Evolutionary conservation across 495 filamentous ascomycete genomes (phyloP).

Genomic region (Cercophora samala): DNA sequence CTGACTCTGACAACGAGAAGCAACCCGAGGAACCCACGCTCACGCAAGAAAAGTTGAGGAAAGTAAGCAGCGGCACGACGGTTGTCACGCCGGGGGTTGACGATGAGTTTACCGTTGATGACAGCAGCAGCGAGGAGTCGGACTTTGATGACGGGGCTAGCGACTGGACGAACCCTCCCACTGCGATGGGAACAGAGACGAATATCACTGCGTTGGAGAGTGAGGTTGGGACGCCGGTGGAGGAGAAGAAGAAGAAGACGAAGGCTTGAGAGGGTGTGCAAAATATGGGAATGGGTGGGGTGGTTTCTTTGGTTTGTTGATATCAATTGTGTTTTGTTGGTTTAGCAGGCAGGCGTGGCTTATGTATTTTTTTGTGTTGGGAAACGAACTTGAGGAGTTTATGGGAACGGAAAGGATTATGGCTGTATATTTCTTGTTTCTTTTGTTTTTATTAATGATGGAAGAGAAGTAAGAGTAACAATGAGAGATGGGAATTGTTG

Average conservation of each 20-base stretch:
- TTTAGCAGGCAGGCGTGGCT: background rate
- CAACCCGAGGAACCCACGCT: background rate
- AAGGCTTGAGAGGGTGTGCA: background rate
- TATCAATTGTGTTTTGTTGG: background rate
- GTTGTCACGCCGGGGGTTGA: slow-evolving; percentile 50
- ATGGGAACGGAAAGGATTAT: background rate
- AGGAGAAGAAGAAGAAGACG: slow-evolving; percentile 9
- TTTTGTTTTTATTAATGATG: slow-evolving; percentile 7
- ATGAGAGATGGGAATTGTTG: background rate
- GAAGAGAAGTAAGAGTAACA: background rate
- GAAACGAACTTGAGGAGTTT: background rate
- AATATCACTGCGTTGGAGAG: slow-evolving; percentile 6
- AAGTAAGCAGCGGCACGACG: slow-evolving; percentile 39
- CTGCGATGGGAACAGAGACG: slow-evolving; percentile 27
- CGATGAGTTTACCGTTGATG: slow-evolving; percentile 1
- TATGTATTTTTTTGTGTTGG: background rate
- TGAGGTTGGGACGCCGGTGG: slow-evolving; percentile 10
- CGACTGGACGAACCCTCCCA: slow-evolving; percentile 38
- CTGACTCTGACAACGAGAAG: background rate
- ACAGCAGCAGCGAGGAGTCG: slow-evolving; percentile 13
- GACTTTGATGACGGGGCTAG: slow-evolving; percentile 33
- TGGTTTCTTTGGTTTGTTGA: background rate
- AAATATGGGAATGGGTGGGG: too few species aligned
- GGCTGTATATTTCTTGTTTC: background rate
- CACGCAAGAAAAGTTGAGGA: slow-evolving; percentile 14